Base-by-base conservation (phyloP, 768 basidiomycete genomes). In the Boletus speciosus region DNA sequence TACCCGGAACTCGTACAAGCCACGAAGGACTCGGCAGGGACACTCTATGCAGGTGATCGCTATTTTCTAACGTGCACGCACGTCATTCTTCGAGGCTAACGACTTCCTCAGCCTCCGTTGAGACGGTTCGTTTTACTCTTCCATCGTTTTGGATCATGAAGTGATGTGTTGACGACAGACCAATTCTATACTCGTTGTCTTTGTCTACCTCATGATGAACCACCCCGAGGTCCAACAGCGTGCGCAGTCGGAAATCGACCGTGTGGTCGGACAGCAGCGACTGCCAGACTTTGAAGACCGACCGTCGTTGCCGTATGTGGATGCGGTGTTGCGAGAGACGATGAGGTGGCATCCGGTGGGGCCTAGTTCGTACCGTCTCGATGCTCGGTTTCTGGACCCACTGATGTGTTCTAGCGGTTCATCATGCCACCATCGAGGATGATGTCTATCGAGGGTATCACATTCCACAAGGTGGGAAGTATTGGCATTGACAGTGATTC, bases 361-460 rank as follows among this genome's bases (percentile, higher is more conserved):
- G 3, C 64, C 70, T 2, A 38, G 72, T 70, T 37, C 3, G 55
- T 39, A 29, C 11, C 3, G 14, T 45, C 7, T 19, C 37, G 11
- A 16, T 8, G n/a, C 11, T 29, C 5, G 2, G 1, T 19, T 27
- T n/a, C 16, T 7, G 7, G 9, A 21, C 4, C 9, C 9, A 1
- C 36, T 58, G 8, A 55, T 4, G 16, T 27, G 5, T 2, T 29
- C 10, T 35, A 78, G 78, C 74, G 29, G 58, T 78, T 14, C 75
- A 76, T 14, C 79, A 79, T 55, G 63, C 66, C 25, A 71, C 73
- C 11, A 70, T 49, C 6, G 61, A 62, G 7, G 73, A 75, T 9
- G 71, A 75, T 53, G 54, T 65, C 5, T 76, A 75, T 55, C 56
- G 63, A 19, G 74, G 73, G 0, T 72, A 73, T 45, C 41, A 57